phyloP scores from a whole-genome alignment of 2,329 filamentous ascomycete species.

The Hypoxylon sp. region DNA sequence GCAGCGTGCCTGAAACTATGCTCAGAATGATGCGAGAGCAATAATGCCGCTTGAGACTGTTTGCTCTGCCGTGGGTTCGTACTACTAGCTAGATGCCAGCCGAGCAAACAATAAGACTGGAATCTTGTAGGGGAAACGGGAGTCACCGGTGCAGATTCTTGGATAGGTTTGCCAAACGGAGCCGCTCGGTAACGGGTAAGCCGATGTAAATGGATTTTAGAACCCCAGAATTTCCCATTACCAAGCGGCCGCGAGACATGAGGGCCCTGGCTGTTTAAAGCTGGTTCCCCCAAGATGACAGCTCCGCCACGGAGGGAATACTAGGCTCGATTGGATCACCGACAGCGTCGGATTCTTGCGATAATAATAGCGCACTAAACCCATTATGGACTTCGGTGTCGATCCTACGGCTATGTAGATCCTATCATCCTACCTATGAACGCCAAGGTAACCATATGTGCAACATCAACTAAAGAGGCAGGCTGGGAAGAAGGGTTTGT shows the following conservation, averaged over 20 bases:
- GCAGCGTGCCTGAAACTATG: no score
- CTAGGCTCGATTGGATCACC: constrained; percentile 46
- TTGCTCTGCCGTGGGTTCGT: constrained; percentile 35
- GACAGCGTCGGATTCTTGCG: constrained; percentile 30
- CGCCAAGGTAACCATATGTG: constrained; percentile 14
- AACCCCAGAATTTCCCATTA: constrained; percentile 27
- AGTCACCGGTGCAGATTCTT: constrained; percentile 21
- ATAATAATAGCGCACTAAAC: constrained; percentile 35
- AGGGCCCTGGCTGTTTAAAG: constrained; percentile 33
- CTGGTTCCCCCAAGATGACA: constrained; percentile 13
- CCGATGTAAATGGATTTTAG: constrained; percentile 4
- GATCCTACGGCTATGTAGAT: constrained; percentile 28
- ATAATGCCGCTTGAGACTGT: constrained; percentile 19
- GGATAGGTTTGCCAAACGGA: constrained; percentile 13
- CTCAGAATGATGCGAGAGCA: no score
- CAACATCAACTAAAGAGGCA: constrained; percentile 5
- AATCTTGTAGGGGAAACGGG: neutral
- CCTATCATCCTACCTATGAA: constrained; percentile 14
- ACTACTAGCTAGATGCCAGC: constrained; percentile 14
- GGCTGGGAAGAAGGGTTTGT: neutral
- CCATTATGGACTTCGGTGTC: constrained; percentile 40
- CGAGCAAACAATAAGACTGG: constrained; percentile 28
- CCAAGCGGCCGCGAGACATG: constrained; percentile 16
- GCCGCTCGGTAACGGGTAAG: constrained; percentile 26
- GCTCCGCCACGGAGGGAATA: constrained; percentile 36